Evolutionary conservation across 192 early-diverging fungal species (phyloP).

Genomic region (Coemansia sp.): DNA sequence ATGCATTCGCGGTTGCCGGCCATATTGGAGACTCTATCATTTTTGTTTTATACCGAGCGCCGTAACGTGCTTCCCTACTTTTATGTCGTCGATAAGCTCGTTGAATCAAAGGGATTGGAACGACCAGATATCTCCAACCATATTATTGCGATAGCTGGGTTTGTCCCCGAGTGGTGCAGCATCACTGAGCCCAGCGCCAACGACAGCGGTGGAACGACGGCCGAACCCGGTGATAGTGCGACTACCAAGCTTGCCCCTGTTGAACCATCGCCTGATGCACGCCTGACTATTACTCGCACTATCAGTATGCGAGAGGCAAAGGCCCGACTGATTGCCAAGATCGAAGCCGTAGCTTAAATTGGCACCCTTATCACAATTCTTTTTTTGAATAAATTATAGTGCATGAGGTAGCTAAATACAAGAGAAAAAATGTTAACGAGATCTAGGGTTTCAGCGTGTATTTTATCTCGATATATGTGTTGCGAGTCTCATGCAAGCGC

Average conservation of each 20-base stretch:
- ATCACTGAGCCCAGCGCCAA: constrained; percentile 12
- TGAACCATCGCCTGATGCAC: constrained; percentile 26
- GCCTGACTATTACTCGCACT: constrained; percentile 27
- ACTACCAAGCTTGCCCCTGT: neutral
- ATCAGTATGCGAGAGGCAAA: constrained; percentile 43
- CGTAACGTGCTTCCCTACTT: constrained; percentile 34
- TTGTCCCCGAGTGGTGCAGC: constrained; percentile 52
- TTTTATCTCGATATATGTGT: too few relatives aligned
- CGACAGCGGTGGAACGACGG: neutral
- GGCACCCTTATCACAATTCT: neutral
- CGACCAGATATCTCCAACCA: neutral
- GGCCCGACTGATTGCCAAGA: constrained; percentile 20
- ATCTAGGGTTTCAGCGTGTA: too few relatives aligned
- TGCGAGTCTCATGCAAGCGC: too few relatives aligned
- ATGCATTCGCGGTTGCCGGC: constrained; percentile 50
- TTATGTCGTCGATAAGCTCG: constrained; percentile 45
- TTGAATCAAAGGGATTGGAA: constrained; percentile 42
- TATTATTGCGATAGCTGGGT: constrained; percentile 21
- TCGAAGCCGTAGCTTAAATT: neutral
- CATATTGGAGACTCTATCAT: constrained; percentile 45
- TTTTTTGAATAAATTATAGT: neutral
- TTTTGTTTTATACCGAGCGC: constrained; percentile 50
- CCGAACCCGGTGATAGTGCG: neutral
- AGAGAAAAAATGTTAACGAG: too few relatives aligned
- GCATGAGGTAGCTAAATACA: too few relatives aligned